These are phyloP conservation scores for Abelmoschus esculentus DNA, from an alignment of 345 rosid genomes.

Conservation along the genomic window DNA sequence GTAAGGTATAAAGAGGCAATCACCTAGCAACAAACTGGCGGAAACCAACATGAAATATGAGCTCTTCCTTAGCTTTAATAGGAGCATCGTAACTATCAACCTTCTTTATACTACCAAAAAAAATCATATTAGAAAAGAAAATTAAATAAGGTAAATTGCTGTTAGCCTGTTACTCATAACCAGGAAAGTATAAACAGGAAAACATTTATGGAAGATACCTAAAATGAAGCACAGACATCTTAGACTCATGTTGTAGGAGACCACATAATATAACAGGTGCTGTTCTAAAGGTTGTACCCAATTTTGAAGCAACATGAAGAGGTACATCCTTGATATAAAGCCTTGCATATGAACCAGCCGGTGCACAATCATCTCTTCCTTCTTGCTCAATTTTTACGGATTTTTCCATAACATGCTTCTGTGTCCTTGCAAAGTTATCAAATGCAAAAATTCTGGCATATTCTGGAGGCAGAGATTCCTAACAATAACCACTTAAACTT, in stretches of 20 bases:
- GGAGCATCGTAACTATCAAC: slow-evolving; percentile 68
- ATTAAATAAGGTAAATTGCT: neutral
- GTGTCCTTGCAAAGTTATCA: slow-evolving; percentile 75
- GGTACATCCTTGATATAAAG: slow-evolving; percentile 75
- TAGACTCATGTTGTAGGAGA: slow-evolving; percentile 91
- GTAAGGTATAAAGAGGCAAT: slow-evolving; percentile 6
- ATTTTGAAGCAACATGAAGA: slow-evolving; percentile 43
- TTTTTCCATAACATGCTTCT: slow-evolving; percentile 68
- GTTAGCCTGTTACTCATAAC: slow-evolving; percentile 7
- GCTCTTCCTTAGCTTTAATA: slow-evolving; percentile 82
- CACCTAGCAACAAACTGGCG: slow-evolving; percentile 89
- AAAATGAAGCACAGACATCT: slow-evolving; percentile 96
- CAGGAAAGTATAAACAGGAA: slow-evolving; percentile 7
- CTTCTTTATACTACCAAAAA: slow-evolving; percentile 62
- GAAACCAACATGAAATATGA: slow-evolving; percentile 88
- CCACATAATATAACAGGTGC: slow-evolving; percentile 64
- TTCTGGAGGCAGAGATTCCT: slow-evolving; percentile 93
- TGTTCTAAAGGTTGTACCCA: slow-evolving; percentile 34
- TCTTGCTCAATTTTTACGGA: slow-evolving; percentile 50
- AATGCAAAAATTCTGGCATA: slow-evolving; percentile 88
- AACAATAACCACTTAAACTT: slow-evolving; percentile 23
- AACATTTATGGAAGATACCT: slow-evolving; percentile 36
- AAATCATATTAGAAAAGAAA: slow-evolving; percentile 11
- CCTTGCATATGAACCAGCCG: slow-evolving; percentile 56
- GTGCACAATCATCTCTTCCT: slow-evolving; percentile 44